Evolutionary conservation across 306 rosid species (phyloP), one percentile per base, ranked within the genome.

Genomic region (Aeschynomene evenia): DNA sequence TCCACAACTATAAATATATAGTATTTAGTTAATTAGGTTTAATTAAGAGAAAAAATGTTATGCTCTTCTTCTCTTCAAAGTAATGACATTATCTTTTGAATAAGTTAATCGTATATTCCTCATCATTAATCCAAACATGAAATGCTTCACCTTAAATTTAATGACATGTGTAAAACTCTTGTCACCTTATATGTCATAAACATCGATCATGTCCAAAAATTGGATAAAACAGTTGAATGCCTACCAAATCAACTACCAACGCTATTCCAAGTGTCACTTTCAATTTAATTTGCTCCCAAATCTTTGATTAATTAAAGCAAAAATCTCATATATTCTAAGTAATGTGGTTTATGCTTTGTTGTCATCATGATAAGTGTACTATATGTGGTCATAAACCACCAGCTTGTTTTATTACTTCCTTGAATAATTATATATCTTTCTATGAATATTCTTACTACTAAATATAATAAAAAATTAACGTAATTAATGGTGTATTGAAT

Each of bases 231-330:
- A 21, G 49, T 54, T 45, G 16, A 18, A 63, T 55, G 61, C 62
- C 68, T 45, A 34, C 57, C 77, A 53, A 63, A 70, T 77, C 54
- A 69, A 69, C 60, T 29, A 12, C 71, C 53, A 24, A 12, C 19
- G 15, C 13, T 39, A 22, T 63, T 53, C 28, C 42, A 10, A 10
- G 8, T 66, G 61, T 65, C 60, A 34, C 67, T 65, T 63, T 74
- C 66, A n/a, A n/a, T n/a, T n/a, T 28, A 19, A 63, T 64, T 48
- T 15, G 31, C 48, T 64, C 69, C n/a, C 36, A 28, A 13, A 15
- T 48, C 31, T 33, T 58, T 36, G 5, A 34, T 57, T n/a, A 46
- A 34, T 42, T 55, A 26, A 12, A 53, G 5, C 31, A 48, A 36
- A 37, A 19, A 0, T 61, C 12, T 36, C 13, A 22, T 34, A 60